phyloP scores from a whole-genome alignment of 2,329 filamentous ascomycete species.

The Balansia obtecta region DNA sequence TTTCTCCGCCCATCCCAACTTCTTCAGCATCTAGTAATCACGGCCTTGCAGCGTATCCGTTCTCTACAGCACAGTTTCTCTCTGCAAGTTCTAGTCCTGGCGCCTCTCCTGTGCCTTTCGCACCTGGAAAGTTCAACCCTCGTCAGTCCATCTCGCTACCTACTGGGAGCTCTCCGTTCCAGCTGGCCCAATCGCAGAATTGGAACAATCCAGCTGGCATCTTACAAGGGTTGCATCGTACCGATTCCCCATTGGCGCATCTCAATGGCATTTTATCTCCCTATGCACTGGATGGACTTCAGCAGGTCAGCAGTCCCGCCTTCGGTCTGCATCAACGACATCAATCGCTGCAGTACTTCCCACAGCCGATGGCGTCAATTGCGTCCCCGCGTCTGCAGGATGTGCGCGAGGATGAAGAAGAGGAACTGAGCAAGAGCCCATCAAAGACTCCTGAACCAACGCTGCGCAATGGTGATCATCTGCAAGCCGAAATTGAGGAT shows the following conservation, averaged over 20 bases:
- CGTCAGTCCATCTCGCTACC: constrained; percentile 61
- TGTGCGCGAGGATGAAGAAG: constrained; percentile 62
- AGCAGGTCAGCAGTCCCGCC: constrained; percentile 26
- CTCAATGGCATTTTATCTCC: constrained; percentile 49
- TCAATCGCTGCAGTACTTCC: constrained; percentile 46
- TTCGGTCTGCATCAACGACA: constrained; percentile 41
- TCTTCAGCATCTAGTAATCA: constrained; percentile 66
- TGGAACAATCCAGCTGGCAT: constrained; percentile 47
- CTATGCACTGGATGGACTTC: constrained; percentile 43
- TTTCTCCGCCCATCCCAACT: constrained; percentile 73
- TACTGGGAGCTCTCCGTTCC: constrained; percentile 52
- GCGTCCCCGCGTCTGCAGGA: constrained; percentile 56
- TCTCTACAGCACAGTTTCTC: constrained; percentile 44
- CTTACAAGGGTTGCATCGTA: constrained; percentile 38
- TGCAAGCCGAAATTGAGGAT: constrained; percentile 77
- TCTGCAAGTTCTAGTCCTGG: constrained; percentile 50
- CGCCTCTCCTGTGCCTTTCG: constrained; percentile 61
- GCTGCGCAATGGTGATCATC: constrained; percentile 47
- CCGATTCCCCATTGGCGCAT: constrained; percentile 49
- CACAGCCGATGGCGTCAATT: constrained; percentile 39
- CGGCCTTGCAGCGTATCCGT: constrained; percentile 39
- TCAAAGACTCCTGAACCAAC: constrained; percentile 41
- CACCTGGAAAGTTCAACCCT: constrained; percentile 49
- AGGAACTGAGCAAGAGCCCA: constrained; percentile 36
- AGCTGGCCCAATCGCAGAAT: constrained; percentile 47